These are phyloP conservation scores for Candida stauntonica DNA, from an alignment of 805 yeast species.

Conservation along the genomic window DNA sequence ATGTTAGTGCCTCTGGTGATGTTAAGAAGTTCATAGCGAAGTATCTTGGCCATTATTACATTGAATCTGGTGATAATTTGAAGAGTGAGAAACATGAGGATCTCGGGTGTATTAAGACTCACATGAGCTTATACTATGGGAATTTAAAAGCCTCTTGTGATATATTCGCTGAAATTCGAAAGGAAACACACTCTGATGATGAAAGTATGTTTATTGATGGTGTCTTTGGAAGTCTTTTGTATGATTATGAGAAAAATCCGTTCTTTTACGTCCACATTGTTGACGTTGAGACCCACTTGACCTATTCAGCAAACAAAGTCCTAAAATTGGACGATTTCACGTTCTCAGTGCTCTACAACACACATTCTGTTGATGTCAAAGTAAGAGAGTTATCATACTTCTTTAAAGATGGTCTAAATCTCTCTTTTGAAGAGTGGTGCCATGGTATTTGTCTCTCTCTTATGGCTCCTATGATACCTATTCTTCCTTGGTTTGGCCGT, in stretches of 20 bases:
- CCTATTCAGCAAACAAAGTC: conserved; percentile 2
- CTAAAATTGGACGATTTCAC: conserved; percentile 16
- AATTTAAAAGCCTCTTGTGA: conserved; percentile 29
- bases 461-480: conserved; percentile 2
- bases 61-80: conserved; percentile 19
- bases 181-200: conserved; percentile 14
- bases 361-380: background rate
- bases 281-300: conserved; percentile 16
- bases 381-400: background rate
- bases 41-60: conserved; percentile 21
- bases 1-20: background rate
- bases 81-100: conserved; percentile 5
- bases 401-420: background rate
- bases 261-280: conserved; percentile 9
- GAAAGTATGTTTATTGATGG: conserved; percentile 33
- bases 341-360: conserved; percentile 13
- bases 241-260: conserved; percentile 23
- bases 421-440: conserved; percentile 13
- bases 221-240: conserved; percentile 36
- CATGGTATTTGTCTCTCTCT: conserved; percentile 10
- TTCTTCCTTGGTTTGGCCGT: background rate
- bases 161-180: conserved; percentile 22
- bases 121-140: conserved; percentile 21
- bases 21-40: conserved; percentile 17
- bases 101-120: conserved; percentile 6